Conservation (phyloP, 345 rosid species). For the Diplotaxis tenuifolia region DNA sequence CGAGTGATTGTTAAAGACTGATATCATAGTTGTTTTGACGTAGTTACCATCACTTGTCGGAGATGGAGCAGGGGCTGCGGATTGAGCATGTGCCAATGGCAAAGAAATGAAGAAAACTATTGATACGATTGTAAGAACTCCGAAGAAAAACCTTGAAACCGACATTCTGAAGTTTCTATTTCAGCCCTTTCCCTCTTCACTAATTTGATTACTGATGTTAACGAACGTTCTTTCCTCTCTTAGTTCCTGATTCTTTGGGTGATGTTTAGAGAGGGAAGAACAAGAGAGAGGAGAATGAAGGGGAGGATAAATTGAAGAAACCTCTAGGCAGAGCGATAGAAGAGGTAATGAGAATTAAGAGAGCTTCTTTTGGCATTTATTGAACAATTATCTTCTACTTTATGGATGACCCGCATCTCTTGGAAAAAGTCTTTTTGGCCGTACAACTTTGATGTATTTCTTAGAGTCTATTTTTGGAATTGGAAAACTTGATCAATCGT, state of each 20-base stretch:
- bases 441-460: neutral
- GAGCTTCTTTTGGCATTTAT: constrained; percentile 30
- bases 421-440: constrained; percentile 2
- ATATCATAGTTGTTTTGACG: neutral
- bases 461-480: too few species aligned
- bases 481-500: too few species aligned
- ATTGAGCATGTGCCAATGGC: constrained; percentile 59
- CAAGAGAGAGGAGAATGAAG: neutral
- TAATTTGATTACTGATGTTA: neutral
- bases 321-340: constrained; percentile 18
- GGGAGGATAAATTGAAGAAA: neutral
- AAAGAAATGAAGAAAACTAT: constrained; percentile 45
- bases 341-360: constrained; percentile 27
- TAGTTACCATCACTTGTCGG: constrained; percentile 75
- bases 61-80: constrained; percentile 66
- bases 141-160: constrained; percentile 44
- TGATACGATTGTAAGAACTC: constrained; percentile 35
- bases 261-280: constrained; percentile 28
- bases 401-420: constrained; percentile 12
- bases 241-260: neutral
- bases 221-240: constrained; percentile 27
- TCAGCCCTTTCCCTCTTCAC: neutral
- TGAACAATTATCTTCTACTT: constrained; percentile 12
- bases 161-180: constrained; percentile 42
- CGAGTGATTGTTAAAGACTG: neutral